These are phyloP conservation scores for Fonsecaea pedrosoi DNA, from an alignment of 2,329 filamentous ascomycete genomes.

Conservation along the genomic window DNA sequence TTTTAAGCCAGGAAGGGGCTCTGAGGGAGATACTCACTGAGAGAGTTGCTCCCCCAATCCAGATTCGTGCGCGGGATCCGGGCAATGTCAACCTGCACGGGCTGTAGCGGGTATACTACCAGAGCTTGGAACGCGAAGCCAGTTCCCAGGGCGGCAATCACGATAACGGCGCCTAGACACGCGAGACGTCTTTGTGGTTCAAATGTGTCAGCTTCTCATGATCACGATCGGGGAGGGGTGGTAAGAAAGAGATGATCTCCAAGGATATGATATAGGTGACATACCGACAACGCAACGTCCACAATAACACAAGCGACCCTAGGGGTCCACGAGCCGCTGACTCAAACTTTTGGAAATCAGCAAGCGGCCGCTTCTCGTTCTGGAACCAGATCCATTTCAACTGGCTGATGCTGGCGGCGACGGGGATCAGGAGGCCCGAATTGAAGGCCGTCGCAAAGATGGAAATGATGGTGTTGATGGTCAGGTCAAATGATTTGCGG, in stretches of 20 bases:
- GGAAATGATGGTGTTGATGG: conserved; percentile 22
- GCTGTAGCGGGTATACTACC: conserved; percentile 15
- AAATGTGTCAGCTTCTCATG: background rate
- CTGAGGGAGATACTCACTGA: background rate
- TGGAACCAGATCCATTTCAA: conserved; percentile 25
- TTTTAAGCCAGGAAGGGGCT: background rate
- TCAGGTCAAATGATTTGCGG: conserved; percentile 14
- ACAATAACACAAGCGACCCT: conserved; percentile 19
- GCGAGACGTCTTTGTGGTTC: conserved; percentile 15
- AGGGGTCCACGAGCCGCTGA: conserved; percentile 16
- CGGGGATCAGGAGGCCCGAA: conserved; percentile 19
- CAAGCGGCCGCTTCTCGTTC: conserved; percentile 10
- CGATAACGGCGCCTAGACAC: conserved; percentile 22
- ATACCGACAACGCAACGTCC: conserved; percentile 19
- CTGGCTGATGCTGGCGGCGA: conserved; percentile 16
- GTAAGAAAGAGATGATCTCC: too few relatives aligned
- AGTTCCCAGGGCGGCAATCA: conserved; percentile 20
- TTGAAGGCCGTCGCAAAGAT: conserved; percentile 21
- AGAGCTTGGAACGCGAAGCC: conserved; percentile 23
- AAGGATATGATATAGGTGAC: background rate
- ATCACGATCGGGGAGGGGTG: background rate
- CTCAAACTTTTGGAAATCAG: conserved; percentile 21
- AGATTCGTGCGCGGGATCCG: conserved; percentile 5
- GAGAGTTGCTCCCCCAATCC: background rate
- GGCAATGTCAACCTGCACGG: conserved; percentile 5